phyloP scores from a whole-genome alignment of 306 rosid genomes.

The Quercus mongolica region DNA sequence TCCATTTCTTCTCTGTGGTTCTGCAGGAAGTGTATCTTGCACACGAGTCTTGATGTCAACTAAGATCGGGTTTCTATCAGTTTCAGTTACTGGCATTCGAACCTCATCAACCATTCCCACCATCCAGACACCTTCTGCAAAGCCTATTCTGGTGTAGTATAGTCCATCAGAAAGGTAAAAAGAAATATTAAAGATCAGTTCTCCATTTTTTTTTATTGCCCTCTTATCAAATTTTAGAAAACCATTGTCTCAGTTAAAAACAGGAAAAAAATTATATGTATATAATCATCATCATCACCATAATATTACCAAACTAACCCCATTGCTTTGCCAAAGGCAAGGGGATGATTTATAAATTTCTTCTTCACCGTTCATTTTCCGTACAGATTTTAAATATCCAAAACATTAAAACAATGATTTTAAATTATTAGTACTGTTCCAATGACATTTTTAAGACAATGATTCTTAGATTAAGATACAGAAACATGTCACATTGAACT shows the following conservation, averaged over 20 bases:
- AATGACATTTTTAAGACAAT: neutral
- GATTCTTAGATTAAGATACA: neutral
- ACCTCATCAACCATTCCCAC: conserved; percentile 84
- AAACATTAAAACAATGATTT: neutral
- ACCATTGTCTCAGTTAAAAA: neutral
- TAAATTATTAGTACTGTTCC: neutral
- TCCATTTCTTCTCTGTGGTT: conserved; percentile 80
- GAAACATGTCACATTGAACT: too few species aligned
- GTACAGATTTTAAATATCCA: neutral
- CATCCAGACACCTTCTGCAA: conserved; percentile 58
- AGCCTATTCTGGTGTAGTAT: conserved; percentile 52
- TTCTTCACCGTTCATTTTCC: neutral
- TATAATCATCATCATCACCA: neutral
- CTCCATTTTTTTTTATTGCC: neutral
- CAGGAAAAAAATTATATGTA: neutral
- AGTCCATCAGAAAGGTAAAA: neutral
- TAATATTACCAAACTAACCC: neutral
- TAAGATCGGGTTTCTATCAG: conserved; percentile 44
- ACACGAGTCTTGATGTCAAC: conserved; percentile 78
- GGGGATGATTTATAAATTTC: neutral
- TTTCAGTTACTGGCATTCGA: conserved; percentile 48
- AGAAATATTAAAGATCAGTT: conserved; percentile 1
- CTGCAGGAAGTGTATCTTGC: conserved; percentile 59
- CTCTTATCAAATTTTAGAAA: neutral
- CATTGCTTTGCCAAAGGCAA: neutral